Evolutionary conservation across 352 stramenopile species (phyloP).

Genomic region (Phytopythium sindhum): DNA sequence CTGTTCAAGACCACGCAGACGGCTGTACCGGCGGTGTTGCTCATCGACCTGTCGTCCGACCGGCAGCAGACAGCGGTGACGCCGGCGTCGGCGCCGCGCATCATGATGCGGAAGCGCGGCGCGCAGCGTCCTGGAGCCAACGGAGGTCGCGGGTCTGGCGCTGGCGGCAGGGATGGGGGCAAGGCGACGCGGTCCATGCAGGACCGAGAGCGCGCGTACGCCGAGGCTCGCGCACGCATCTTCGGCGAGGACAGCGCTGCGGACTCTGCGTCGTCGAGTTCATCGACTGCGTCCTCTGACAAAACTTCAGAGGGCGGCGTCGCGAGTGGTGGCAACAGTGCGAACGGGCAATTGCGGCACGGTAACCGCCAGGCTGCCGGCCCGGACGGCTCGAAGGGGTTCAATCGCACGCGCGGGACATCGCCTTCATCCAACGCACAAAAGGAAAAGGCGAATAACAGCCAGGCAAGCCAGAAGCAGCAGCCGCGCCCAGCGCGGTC

Average conservation of each 20-base stretch:
- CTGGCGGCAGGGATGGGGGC: constrained; percentile 39
- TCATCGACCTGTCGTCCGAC: constrained; percentile 86
- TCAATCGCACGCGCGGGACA: constrained; percentile 10
- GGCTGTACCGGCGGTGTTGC: constrained; percentile 66
- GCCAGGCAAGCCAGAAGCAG: background rate
- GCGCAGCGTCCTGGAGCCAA: constrained; percentile 31
- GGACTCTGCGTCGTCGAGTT: constrained; percentile 10
- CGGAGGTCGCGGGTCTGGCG: constrained; percentile 16
- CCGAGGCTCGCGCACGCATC: constrained; percentile 92
- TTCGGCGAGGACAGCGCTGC: constrained; percentile 71
- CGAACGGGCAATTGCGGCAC: constrained; percentile 10
- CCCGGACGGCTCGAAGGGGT: constrained; percentile 52
- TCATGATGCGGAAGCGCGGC: constrained; percentile 89
- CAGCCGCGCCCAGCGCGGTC: background rate
- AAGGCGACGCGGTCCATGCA: constrained; percentile 78
- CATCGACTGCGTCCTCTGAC: constrained; percentile 18
- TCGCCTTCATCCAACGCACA: background rate
- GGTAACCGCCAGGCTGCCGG: constrained; percentile 46
- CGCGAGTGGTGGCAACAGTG: background rate
- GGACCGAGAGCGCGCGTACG: constrained; percentile 93
- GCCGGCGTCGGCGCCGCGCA: constrained; percentile 82
- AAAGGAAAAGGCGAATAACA: background rate
- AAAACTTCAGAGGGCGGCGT: constrained; percentile 1
- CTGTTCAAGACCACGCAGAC: constrained; percentile 86
- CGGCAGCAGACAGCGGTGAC: constrained; percentile 57